Base-by-base conservation (phyloP, 176 grass and related monocot species). In the Juncus effusus region DNA sequence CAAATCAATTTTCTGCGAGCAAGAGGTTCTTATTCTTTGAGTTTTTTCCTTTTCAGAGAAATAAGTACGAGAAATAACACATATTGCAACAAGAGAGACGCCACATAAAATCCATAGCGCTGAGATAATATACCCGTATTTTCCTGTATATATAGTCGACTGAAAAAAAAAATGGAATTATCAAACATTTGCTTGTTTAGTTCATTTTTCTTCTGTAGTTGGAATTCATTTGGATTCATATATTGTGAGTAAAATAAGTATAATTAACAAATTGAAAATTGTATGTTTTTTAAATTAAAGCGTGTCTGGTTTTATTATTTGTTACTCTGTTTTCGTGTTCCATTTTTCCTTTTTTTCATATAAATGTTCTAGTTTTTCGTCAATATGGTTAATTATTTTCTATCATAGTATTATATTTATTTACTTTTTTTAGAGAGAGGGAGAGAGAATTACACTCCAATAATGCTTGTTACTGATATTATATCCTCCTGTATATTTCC, bases 121-220 rank as follows among this genome's bases (percentile, higher is more conserved):
- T 72, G 72, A 80, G 58, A 93, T 79, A 54, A 99, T 70, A 6
- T 86, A 99, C 63, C 88, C 94, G 35, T 78, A 80, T 80, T 81
- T 82, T 63, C 94, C 94, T 56, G 88, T 99, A 82, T 89, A 99
- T 76, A 99, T 61, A 61, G 68, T 80, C 2, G 94, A 99, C 94
- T 99, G 94, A 67, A 82, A 83, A 70, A 77, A 11, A 19, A 72
- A 83, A 69, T 42, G 85, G 44, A 47, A 47, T 47, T 47, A 47
- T 47, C 44, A 47, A 0, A 47, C 6, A 6, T 47, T 6, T 47
- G 19, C 4, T 47, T 47, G 9, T 47, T 47, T 47, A 47, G 9
- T 47, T 47, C 4, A 9, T 47, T 47, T 47, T 6, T 47, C 4
- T 6, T 47, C 44, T 47, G 4, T 47, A 47, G 9, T 5, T 47